These are phyloP conservation scores for Eucalyptus erythrocorys DNA, from an alignment of 345 rosid species.

Conservation along the genomic window DNA sequence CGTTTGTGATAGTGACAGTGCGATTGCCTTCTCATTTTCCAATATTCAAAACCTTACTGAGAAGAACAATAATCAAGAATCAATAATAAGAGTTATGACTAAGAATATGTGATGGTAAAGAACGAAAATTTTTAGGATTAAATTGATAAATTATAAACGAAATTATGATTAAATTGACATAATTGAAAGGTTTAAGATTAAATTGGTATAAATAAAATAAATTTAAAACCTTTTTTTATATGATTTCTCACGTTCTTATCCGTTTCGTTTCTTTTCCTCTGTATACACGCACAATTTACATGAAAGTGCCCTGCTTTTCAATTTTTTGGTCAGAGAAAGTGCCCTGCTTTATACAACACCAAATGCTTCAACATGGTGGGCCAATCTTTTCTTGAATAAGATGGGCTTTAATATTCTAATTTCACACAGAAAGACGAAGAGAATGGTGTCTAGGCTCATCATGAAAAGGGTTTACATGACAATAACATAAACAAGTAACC, in stretches of 20 bases:
- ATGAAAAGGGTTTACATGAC: neutral
- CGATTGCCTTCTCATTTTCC: neutral
- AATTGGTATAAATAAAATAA: neutral
- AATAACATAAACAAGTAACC: neutral
- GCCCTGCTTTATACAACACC: neutral
- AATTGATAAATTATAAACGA: neutral
- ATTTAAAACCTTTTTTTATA: neutral
- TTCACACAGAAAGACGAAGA: neutral
- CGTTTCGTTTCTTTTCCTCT: neutral
- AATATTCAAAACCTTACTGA: neutral
- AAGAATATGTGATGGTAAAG: neutral
- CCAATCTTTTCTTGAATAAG: neutral
- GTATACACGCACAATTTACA: neutral
- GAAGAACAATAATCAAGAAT: neutral
- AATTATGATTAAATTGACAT: neutral
- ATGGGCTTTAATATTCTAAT: neutral
- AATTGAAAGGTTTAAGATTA: neutral
- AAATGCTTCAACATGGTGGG: neutral
- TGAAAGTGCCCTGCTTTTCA: neutral
- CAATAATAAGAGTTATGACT: neutral
- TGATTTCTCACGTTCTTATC: neutral
- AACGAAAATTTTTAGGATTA: neutral
- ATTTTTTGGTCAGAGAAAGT: neutral
- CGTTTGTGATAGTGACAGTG: neutral
- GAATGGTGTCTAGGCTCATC: neutral